Percentiles rank a stretch among this genome's conserved stretches.
Evolutionary conservation across 2,329 filamentous ascomycete genomes (phyloP).

Genomic region (Hypoxylon sp.): DNA sequence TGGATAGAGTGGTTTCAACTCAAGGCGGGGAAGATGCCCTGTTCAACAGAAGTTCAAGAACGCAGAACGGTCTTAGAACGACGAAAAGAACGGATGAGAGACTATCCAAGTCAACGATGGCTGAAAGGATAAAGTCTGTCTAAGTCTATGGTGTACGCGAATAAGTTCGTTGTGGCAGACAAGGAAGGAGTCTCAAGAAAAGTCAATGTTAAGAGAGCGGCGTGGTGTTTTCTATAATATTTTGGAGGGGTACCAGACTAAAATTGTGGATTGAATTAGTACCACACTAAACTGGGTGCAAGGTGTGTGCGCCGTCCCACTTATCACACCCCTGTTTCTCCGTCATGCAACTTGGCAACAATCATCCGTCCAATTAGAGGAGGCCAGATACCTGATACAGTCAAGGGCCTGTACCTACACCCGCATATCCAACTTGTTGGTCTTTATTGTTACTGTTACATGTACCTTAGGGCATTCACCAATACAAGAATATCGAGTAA

Average conservation of each 20-base stretch:
- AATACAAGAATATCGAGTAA: conserved; percentile 27
- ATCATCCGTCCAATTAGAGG: conserved; percentile 43
- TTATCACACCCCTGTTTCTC: conserved; percentile 41
- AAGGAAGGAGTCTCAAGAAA: conserved; percentile 32
- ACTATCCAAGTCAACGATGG: conserved; percentile 47
- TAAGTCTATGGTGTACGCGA: conserved; percentile 39
- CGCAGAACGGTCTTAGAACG: conserved; percentile 24
- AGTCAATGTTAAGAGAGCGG: conserved; percentile 32
- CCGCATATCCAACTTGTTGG: conserved; percentile 27
- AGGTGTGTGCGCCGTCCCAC: conserved; percentile 37
- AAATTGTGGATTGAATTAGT: conserved; percentile 40
- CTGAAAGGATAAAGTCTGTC: conserved; percentile 43
- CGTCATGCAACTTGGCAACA: conserved; percentile 46
- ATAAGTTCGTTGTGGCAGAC: conserved; percentile 38
- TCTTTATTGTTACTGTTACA: conserved; percentile 26
- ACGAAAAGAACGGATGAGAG: conserved; percentile 44
- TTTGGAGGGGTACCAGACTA: conserved; percentile 43
- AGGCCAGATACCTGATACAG: conserved; percentile 35
- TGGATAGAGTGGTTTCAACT: conserved; percentile 27
- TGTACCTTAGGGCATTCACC: not conserved
- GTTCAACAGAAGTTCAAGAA: conserved; percentile 25
- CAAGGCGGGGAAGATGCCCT: conserved; percentile 33
- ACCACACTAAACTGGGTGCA: conserved; percentile 29
- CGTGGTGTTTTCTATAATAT: conserved; percentile 46
- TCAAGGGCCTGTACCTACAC: conserved; percentile 34